Conservation (phyloP, 192 early-diverging fungal genomes). For the Coemansia sp. region DNA sequence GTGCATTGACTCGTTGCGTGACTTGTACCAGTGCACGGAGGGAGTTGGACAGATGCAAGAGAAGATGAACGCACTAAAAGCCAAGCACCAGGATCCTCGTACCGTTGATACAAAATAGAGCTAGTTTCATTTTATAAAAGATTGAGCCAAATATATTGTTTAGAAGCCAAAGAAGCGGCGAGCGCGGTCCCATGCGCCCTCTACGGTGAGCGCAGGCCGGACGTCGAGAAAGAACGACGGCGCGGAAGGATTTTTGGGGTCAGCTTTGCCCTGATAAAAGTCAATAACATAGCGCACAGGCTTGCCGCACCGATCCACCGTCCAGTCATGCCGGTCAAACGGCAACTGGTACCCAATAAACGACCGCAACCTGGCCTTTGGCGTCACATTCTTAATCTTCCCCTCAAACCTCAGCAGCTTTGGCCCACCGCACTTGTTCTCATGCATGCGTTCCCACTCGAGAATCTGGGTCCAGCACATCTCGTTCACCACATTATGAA, state of each 20-base stretch:
- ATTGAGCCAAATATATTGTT: background rate
- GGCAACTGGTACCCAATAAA: conserved; percentile 66
- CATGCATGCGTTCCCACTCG: conserved; percentile 69
- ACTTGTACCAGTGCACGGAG: conserved; percentile 55
- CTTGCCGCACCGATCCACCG: conserved; percentile 86
- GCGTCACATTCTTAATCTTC: conserved; percentile 32
- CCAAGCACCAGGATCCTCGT: conserved; percentile 14
- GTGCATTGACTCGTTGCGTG: conserved; percentile 41
- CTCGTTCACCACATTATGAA: conserved; percentile 95
- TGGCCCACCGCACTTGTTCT: conserved; percentile 28
- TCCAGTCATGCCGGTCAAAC: conserved; percentile 96
- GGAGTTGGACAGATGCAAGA: conserved; percentile 51
- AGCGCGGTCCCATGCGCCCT: conserved; percentile 2
- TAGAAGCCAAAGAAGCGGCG: background rate
- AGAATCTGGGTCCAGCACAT: conserved; percentile 83
- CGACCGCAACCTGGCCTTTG: conserved; percentile 38
- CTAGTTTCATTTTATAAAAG: too few species aligned
- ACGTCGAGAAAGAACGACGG: conserved; percentile 86
- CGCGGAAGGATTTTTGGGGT: conserved; percentile 44
- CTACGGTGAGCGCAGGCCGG: conserved; percentile 68
- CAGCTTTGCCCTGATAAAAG: conserved; percentile 75
- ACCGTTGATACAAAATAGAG: background rate
- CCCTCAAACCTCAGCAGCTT: conserved; percentile 53
- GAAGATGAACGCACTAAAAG: conserved; percentile 43
- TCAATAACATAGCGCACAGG: conserved; percentile 87